Evolutionary conservation across 441 rosid species (phyloP).

Genomic region (Gossypium schwendimanii): DNA sequence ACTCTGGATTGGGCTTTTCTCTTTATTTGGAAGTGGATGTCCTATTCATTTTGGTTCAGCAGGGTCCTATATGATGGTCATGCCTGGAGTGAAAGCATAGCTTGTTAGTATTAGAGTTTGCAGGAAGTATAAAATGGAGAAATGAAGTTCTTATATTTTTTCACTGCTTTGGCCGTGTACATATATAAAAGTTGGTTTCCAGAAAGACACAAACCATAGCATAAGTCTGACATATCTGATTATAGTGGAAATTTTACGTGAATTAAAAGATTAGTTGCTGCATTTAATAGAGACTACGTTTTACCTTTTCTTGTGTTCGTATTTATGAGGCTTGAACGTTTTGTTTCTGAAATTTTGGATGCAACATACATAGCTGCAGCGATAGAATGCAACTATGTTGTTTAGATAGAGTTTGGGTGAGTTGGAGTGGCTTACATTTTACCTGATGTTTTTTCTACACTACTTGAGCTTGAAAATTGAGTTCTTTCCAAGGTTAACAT

Average conservation of each 20-base stretch:
- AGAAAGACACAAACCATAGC: background rate
- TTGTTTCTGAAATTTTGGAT: background rate
- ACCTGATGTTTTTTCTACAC: slow-evolving; percentile 2
- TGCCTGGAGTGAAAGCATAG: background rate
- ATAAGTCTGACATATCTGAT: background rate
- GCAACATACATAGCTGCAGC: background rate
- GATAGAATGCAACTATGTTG: background rate
- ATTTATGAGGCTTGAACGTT: background rate
- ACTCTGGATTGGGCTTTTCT: background rate
- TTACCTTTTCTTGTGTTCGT: background rate
- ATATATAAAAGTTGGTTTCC: background rate
- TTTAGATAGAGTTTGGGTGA: background rate
- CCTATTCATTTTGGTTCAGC: slow-evolving; percentile 1
- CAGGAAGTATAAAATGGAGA: background rate
- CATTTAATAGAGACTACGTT: background rate
- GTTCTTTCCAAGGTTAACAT: background rate
- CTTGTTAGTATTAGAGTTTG: background rate
- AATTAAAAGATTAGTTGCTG: background rate
- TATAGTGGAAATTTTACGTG: background rate
- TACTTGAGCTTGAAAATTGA: slow-evolving; percentile 1
- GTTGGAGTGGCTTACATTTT: background rate
- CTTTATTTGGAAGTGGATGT: background rate
- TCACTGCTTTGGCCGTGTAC: background rate
- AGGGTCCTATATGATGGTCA: background rate
- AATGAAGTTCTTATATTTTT: background rate